Conservation (phyloP, 2,329 filamentous ascomycete species). For the Epichloe scottii region DNA sequence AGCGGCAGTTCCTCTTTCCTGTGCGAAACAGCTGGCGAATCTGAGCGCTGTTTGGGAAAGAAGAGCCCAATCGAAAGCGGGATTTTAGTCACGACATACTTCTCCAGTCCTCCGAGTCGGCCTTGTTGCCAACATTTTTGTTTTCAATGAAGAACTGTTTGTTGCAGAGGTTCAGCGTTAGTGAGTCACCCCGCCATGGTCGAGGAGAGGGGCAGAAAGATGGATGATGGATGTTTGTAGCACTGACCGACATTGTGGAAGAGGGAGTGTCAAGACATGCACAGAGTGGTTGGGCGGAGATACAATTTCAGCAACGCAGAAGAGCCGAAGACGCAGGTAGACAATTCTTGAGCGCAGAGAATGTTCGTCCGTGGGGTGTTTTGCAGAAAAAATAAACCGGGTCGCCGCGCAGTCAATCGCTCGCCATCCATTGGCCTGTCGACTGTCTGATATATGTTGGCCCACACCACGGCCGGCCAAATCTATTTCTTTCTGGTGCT, state of each 20-base stretch:
- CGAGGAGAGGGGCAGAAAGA: neutral
- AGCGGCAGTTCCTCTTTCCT: neutral
- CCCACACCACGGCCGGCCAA: no score
- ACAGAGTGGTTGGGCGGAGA: neutral
- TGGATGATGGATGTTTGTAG: neutral
- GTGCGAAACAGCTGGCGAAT: neutral
- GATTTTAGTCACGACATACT: constrained; percentile 40
- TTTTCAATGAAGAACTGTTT: constrained; percentile 61
- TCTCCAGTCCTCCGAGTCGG: constrained; percentile 67
- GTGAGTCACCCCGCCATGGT: constrained; percentile 17
- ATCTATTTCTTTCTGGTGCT: no score
- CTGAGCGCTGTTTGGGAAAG: neutral
- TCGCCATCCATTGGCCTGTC: no score
- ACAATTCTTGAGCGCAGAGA: neutral
- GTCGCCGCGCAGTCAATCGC: no score
- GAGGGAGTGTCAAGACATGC: neutral
- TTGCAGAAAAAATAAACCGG: neutral
- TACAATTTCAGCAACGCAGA: neutral
- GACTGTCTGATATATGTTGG: no score
- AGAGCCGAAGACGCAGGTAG: neutral
- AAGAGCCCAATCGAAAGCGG: neutral
- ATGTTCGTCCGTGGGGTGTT: no score
- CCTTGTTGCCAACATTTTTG: constrained; percentile 63
- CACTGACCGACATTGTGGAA: constrained; percentile 7
- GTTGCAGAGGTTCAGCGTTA: neutral